These are phyloP conservation scores for Leptodermis oblonga DNA, from an alignment of 257 asterid species.

Conservation along the genomic window DNA sequence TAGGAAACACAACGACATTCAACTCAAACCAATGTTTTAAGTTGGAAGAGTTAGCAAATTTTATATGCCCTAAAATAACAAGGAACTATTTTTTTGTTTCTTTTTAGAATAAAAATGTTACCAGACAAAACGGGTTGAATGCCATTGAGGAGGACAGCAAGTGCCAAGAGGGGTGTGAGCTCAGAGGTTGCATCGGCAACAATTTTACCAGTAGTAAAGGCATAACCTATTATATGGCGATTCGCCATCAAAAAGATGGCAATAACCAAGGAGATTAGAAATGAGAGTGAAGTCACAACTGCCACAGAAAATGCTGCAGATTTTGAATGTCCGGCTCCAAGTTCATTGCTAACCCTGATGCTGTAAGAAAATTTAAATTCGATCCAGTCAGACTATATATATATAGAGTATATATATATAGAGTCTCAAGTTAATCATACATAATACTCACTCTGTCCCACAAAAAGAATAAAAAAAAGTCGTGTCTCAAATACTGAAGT, in stretches of 20 bases:
- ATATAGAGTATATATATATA: too few relatives aligned
- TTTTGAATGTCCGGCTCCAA: constrained; percentile 38
- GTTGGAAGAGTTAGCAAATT: too few relatives aligned
- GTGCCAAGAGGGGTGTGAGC: constrained; percentile 32
- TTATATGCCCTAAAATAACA: too few relatives aligned
- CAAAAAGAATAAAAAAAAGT: too few relatives aligned
- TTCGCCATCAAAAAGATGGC: constrained; percentile 17
- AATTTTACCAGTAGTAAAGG: constrained; percentile 27
- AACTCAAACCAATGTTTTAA: too few relatives aligned
- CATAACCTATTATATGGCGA: constrained; percentile 26
- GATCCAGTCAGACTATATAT: too few relatives aligned
- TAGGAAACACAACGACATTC: too few relatives aligned
- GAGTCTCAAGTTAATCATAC: not conserved
- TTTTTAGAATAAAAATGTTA: not conserved
- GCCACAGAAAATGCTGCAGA: constrained; percentile 33
- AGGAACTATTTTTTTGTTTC: too few relatives aligned
- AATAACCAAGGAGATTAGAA: constrained; percentile 6
- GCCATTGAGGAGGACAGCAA: constrained; percentile 30
- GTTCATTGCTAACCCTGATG: constrained; percentile 41
- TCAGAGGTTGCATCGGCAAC: constrained; percentile 30
- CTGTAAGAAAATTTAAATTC: constrained; percentile 6
- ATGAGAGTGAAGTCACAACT: constrained; percentile 27
- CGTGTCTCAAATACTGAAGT: too few relatives aligned
- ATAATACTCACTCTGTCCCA: too few relatives aligned
- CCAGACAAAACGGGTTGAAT: constrained; percentile 42